These are phyloP conservation scores for Chamaenerion angustifolium DNA, from an alignment of 345 rosid species.

Conservation along the genomic window DNA sequence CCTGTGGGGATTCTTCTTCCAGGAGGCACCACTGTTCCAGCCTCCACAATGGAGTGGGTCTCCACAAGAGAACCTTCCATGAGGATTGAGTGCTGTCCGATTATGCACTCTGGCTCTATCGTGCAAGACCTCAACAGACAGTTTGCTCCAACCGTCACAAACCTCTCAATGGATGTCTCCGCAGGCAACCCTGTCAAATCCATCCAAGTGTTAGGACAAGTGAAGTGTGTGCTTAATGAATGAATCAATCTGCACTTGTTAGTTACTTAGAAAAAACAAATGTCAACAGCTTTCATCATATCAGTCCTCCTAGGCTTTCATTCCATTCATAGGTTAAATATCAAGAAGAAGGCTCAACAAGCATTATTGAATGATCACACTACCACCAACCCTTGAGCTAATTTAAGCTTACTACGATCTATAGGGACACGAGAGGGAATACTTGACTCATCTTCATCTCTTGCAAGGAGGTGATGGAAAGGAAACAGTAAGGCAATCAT, in stretches of 20 bases:
- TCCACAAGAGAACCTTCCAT: slow-evolving; percentile 98
- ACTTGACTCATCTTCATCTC: no score
- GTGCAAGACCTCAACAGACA: slow-evolving; percentile 81
- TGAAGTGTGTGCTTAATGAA: not conserved
- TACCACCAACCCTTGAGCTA: no score
- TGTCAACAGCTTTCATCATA: not conserved
- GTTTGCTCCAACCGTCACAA: slow-evolving; percentile 80
- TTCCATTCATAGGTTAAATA: not conserved
- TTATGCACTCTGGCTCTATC: slow-evolving; percentile 94
- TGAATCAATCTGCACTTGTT: not conserved
- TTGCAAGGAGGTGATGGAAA: no score
- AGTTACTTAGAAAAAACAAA: not conserved
- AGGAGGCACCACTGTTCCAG: slow-evolving; percentile 91
- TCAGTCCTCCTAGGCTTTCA: not conserved
- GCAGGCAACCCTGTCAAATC: slow-evolving; percentile 75
- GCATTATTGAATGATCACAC: no score
- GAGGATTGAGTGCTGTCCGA: slow-evolving; percentile 91
- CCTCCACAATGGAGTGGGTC: slow-evolving; percentile 83
- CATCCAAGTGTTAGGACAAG: slow-evolving; percentile 2
- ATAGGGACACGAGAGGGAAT: not conserved
- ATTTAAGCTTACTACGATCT: not conserved
- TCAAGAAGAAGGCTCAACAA: no score
- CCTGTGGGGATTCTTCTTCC: slow-evolving; percentile 94
- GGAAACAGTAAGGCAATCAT: no score
- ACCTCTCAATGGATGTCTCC: slow-evolving; percentile 71